phyloP scores from a whole-genome alignment of 2,329 filamentous ascomycete species.

The Didymella arachidicola region DNA sequence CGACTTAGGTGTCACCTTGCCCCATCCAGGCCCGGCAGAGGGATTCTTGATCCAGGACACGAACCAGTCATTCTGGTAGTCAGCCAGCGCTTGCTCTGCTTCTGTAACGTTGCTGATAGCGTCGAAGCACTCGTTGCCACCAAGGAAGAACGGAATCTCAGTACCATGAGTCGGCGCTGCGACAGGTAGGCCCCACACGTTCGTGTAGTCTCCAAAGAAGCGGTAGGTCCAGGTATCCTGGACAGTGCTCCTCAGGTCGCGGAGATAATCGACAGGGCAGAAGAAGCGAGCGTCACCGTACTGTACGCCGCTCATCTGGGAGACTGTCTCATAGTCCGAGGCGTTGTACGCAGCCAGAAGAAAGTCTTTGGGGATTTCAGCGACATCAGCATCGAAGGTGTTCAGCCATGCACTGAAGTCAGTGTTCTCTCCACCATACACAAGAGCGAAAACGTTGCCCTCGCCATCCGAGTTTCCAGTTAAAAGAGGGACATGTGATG shows the following conservation, averaged over 20 bases:
- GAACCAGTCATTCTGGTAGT: constrained; percentile 55
- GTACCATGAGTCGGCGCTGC: constrained; percentile 51
- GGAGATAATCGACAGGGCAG: constrained; percentile 48
- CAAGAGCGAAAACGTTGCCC: constrained; percentile 36
- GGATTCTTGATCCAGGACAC: constrained; percentile 58
- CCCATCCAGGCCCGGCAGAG: constrained; percentile 54
- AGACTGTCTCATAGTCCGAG: constrained; percentile 49
- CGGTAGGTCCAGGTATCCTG: constrained; percentile 57
- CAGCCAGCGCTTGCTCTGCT: constrained; percentile 53
- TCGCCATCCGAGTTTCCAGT: constrained; percentile 41
- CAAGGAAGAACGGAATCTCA: constrained; percentile 58
- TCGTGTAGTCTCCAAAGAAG: constrained; percentile 55
- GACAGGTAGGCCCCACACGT: constrained; percentile 46
- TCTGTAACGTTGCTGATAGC: constrained; percentile 46
- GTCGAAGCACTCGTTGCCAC: constrained; percentile 56
- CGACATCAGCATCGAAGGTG: constrained; percentile 54
- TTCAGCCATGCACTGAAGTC: constrained; percentile 56
- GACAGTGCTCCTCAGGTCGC: constrained; percentile 49
- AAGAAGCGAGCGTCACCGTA: constrained; percentile 58
- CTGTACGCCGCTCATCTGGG: constrained; percentile 54
- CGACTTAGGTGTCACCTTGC: constrained; percentile 40
- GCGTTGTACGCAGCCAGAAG: constrained; percentile 48
- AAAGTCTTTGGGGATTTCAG: constrained; percentile 47
- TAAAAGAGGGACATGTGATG: constrained; percentile 36
- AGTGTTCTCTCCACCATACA: constrained; percentile 37